Evolutionary conservation across 2,329 filamentous ascomycete species (phyloP).

Genomic region (Trichophyton equinum): DNA sequence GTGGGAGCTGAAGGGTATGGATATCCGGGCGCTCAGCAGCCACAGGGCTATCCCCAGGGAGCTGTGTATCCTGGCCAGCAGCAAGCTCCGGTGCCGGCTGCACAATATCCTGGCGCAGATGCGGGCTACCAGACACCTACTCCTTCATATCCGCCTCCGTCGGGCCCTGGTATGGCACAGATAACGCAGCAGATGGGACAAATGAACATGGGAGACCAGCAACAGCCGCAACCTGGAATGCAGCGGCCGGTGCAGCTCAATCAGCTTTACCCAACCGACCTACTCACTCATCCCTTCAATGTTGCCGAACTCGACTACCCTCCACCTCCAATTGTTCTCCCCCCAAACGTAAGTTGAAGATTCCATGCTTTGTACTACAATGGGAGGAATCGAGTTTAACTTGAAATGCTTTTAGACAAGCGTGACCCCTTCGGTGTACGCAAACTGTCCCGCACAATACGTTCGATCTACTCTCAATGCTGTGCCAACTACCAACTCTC

Average conservation of each 20-base stretch:
- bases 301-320: constrained; percentile 83
- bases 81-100: constrained; percentile 26
- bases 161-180: constrained; percentile 49
- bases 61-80: constrained; percentile 32
- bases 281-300: constrained; percentile 86
- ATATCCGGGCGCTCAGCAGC: constrained; percentile 44
- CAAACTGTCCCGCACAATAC: constrained; percentile 89
- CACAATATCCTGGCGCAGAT: constrained; percentile 16
- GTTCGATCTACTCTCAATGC: constrained; percentile 91
- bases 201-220: constrained; percentile 55
- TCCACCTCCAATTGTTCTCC: constrained; percentile 80
- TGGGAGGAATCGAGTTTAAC: not conserved
- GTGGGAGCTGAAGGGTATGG: constrained; percentile 49
- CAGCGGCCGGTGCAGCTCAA: constrained; percentile 50
- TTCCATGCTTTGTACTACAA: not conserved
- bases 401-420: constrained; percentile 48
- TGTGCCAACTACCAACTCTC: constrained; percentile 78
- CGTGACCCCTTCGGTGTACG: constrained; percentile 77
- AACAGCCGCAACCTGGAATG: constrained; percentile 26
- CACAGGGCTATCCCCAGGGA: constrained; percentile 29
- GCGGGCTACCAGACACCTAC: constrained; percentile 54
- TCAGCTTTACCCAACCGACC: constrained; percentile 81
- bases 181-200: constrained; percentile 73
- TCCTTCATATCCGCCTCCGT: constrained; percentile 50
- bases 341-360: constrained; percentile 63